Conservation (phyloP, 495 filamentous ascomycete species). For the Tuber calosporum region DNA sequence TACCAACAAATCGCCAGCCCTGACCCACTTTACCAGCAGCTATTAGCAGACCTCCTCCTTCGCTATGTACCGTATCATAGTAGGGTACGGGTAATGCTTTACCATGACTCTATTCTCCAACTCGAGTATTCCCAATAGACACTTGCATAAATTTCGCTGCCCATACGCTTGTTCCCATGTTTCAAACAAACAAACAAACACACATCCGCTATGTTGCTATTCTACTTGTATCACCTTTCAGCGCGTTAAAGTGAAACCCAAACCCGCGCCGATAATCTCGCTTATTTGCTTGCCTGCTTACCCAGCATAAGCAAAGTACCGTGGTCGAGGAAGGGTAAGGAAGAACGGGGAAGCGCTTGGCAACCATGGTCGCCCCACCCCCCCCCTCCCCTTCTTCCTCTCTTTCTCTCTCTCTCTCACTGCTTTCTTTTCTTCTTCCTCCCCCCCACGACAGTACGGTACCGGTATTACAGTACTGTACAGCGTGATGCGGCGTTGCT, state of each 20-base stretch:
- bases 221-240: background rate
- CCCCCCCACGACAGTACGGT: background rate
- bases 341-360: background rate
- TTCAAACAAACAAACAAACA: background rate
- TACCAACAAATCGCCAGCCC: background rate
- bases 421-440: background rate
- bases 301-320: background rate
- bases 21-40: background rate
- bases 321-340: no score
- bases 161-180: background rate
- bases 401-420: background rate
- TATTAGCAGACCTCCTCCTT: background rate
- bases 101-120: background rate
- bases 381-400: no score
- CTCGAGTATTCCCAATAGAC: background rate
- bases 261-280: background rate
- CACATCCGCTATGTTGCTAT: background rate
- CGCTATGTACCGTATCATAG: background rate
- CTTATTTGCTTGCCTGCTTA: background rate
- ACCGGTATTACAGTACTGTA: no score
- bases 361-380: background rate
- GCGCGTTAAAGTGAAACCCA: background rate
- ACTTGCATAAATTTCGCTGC: background rate
- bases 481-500: background rate
- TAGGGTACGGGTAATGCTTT: background rate